Conservation (phyloP, 306 rosid species). For the Fagus crenata region DNA sequence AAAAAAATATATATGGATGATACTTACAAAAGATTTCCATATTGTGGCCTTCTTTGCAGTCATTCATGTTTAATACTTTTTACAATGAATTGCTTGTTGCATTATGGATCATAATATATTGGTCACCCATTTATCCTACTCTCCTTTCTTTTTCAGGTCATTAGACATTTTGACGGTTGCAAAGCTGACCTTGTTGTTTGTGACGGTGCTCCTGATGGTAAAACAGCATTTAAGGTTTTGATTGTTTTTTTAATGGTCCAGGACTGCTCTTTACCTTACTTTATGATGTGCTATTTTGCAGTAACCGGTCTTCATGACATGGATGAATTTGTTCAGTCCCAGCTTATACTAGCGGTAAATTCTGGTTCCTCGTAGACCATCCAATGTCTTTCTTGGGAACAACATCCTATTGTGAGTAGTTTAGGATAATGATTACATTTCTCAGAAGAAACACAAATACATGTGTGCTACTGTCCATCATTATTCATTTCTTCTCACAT, state of each 20-base stretch:
- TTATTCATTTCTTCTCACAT: not conserved
- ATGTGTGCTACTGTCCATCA: not conserved
- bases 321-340: constrained; percentile 99
- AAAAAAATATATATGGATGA: constrained; percentile 1
- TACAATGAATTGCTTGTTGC: constrained; percentile 9
- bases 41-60: not conserved
- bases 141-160: constrained; percentile 58
- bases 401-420: not conserved
- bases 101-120: constrained; percentile 2
- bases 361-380: not conserved
- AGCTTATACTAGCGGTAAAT: constrained; percentile 93
- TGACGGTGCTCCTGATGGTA: constrained; percentile 99
- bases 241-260: constrained; percentile 19
- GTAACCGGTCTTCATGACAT: constrained; percentile 99
- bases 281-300: constrained; percentile 38
- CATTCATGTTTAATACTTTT: not conserved
- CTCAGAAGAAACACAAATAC: not conserved
- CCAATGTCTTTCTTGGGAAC: not conserved
- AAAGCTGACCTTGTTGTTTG: constrained; percentile 98
- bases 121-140: not conserved
- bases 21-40: constrained; percentile 6
- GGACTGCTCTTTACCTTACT: constrained; percentile 1
- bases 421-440: constrained; percentile 3
- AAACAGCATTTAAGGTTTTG: not conserved
- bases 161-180: constrained; percentile 96